Evolutionary conservation across 2,329 filamentous ascomycete genomes (phyloP).

Genomic region (Ceratocystis cubensis): DNA sequence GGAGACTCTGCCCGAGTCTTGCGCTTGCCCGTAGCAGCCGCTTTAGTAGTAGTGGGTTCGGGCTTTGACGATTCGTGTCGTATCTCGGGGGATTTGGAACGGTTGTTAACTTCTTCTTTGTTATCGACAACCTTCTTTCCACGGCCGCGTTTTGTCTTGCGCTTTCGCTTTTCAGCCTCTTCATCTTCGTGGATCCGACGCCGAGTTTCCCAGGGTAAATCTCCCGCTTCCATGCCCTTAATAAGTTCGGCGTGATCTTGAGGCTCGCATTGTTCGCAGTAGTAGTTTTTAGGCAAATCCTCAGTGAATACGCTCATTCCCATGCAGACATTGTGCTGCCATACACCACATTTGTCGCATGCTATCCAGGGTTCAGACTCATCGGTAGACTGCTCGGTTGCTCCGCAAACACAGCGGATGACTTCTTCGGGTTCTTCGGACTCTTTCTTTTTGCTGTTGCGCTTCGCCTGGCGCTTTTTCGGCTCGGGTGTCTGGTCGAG

Average conservation of each 20-base stretch:
- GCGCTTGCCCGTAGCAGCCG: slow-evolving; percentile 37
- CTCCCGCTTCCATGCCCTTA: slow-evolving; percentile 62
- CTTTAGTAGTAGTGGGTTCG: slow-evolving; percentile 32
- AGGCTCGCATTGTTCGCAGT: slow-evolving; percentile 80
- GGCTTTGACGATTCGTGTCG: slow-evolving; percentile 36
- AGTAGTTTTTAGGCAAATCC: slow-evolving; percentile 72
- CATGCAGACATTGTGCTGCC: slow-evolving; percentile 97
- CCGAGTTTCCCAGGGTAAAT: slow-evolving; percentile 72
- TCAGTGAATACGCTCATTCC: slow-evolving; percentile 68
- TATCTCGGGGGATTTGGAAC: slow-evolving; percentile 21
- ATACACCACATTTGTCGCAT: slow-evolving; percentile 82
- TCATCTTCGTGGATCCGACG: slow-evolving; percentile 52
- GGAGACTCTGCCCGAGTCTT: slow-evolving; percentile 46
- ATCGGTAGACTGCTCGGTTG: slow-evolving; percentile 72
- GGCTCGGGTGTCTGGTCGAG: slow-evolving; percentile 47
- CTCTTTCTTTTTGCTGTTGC: slow-evolving; percentile 45
- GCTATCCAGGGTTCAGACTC: slow-evolving; percentile 87
- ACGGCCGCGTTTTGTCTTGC: slow-evolving; percentile 48
- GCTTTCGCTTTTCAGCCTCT: slow-evolving; percentile 44
- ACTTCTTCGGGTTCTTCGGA: slow-evolving; percentile 46
- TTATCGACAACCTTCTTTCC: slow-evolving; percentile 53
- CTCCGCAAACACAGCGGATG: slow-evolving; percentile 88
- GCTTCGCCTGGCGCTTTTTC: slow-evolving; percentile 41
- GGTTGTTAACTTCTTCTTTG: slow-evolving; percentile 32
- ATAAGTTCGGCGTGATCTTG: slow-evolving; percentile 72